Evolutionary conservation across 1,284 basidiomycete genomes (phyloP).

Genomic region (Takashimella tepidaria): DNA sequence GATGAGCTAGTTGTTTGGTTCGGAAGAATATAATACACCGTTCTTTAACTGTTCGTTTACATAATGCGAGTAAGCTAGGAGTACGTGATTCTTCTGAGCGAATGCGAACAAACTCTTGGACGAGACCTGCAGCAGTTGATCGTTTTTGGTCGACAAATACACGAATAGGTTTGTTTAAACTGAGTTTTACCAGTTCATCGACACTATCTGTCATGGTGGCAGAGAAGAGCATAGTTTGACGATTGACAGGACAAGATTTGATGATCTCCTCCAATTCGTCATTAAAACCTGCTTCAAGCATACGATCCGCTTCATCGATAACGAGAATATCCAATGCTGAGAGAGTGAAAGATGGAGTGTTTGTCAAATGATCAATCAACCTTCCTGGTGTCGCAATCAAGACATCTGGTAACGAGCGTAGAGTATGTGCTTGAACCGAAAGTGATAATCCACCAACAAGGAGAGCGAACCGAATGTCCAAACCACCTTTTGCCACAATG

Average conservation of each 20-base stretch:
- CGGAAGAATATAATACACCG: slow-evolving; percentile 89
- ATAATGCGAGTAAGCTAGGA: slow-evolving; percentile 74
- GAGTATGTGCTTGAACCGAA: slow-evolving; percentile 78
- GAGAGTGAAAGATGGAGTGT: slow-evolving; percentile 88
- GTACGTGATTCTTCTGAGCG: slow-evolving; percentile 68
- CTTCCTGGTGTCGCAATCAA: slow-evolving; percentile 94
- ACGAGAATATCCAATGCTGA: slow-evolving; percentile 91
- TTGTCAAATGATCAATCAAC: slow-evolving; percentile 93
- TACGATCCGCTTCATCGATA: slow-evolving; percentile 95
- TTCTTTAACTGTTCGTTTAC: slow-evolving; percentile 77
- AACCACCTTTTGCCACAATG: slow-evolving; percentile 64
- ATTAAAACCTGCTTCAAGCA: slow-evolving; percentile 96
- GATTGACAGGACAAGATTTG: slow-evolving; percentile 74
- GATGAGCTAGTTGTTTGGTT: slow-evolving; percentile 94
- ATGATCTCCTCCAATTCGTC: slow-evolving; percentile 94
- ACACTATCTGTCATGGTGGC: slow-evolving; percentile 98
- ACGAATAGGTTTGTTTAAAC: slow-evolving; percentile 82
- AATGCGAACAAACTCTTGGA: slow-evolving; percentile 93
- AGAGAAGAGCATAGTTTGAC: slow-evolving; percentile 97
- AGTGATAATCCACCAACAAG: slow-evolving; percentile 90
- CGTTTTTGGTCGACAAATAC: slow-evolving; percentile 94
- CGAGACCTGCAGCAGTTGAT: slow-evolving; percentile 76
- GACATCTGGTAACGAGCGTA: slow-evolving; percentile 83
- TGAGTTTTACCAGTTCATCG: slow-evolving; percentile 86
- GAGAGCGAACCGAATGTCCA: slow-evolving; percentile 82